Conservation (phyloP, 805 yeast genomes). For the Candida jianshihensis region DNA sequence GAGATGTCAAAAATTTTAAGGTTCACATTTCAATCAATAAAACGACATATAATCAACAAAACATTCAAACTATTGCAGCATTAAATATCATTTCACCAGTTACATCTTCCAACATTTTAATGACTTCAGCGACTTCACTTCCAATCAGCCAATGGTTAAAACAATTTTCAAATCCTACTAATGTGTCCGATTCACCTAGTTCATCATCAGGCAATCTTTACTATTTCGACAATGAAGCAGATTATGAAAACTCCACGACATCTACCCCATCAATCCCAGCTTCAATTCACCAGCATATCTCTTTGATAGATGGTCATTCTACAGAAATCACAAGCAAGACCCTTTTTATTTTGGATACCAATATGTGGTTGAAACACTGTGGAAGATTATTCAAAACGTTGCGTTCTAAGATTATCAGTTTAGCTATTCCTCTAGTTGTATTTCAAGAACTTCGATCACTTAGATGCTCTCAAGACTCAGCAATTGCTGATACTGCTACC, state of each 20-base stretch:
- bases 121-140: constrained; percentile 3
- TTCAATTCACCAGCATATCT: constrained; percentile 6
- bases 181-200: constrained; percentile 11
- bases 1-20: constrained; percentile 28
- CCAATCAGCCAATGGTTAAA: constrained; percentile 9
- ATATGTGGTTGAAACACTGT: constrained; percentile 76
- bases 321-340: constrained; percentile 25
- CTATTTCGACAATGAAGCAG: constrained; percentile 13
- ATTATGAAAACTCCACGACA: constrained; percentile 11
- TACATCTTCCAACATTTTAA: constrained; percentile 4
- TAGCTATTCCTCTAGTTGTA: constrained; percentile 66
- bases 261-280: constrained; percentile 9
- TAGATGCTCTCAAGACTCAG: constrained; percentile 63
- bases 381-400: constrained; percentile 69
- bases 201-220: constrained; percentile 3
- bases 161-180: constrained; percentile 6
- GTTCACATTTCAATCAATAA: constrained; percentile 4
- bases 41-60: background rate
- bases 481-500: constrained; percentile 74
- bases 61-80: background rate
- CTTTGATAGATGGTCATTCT: background rate
- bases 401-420: constrained; percentile 48
- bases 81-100: constrained; percentile 4
- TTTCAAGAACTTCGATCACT: constrained; percentile 72
- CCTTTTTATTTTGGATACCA: constrained; percentile 63